phyloP scores from a whole-genome alignment of 164 flowering plant species.

The Tinospora cordifolia region DNA sequence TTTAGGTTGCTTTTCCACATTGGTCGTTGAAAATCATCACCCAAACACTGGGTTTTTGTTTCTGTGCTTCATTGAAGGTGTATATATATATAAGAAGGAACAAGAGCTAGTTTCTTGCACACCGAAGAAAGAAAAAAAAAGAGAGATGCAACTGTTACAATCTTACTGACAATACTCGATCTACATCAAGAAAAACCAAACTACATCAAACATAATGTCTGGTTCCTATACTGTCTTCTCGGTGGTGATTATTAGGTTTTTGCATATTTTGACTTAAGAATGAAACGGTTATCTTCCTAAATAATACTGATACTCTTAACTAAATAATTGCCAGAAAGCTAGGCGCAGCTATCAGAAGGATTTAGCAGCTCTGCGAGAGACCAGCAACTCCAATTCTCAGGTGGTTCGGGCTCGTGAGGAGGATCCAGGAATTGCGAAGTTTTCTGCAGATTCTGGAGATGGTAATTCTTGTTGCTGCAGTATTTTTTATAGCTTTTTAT shows the following conservation, averaged over 20 bases:
- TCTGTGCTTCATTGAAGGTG: not conserved
- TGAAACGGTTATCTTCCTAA: not conserved
- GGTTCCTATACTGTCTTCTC: not conserved
- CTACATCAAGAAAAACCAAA: no score
- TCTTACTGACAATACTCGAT: no score
- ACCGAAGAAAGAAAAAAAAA: no score
- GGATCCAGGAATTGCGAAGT: slow-evolving; percentile 26
- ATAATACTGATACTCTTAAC: not conserved
- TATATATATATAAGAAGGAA: no score
- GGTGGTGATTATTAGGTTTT: not conserved
- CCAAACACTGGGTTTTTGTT: not conserved
- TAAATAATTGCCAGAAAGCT: slow-evolving; percentile 60
- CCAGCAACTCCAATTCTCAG: slow-evolving; percentile 41
- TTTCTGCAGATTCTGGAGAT: slow-evolving; percentile 19
- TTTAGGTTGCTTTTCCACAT: not conserved
- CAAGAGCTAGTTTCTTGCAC: no score
- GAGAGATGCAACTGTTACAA: no score
- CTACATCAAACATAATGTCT: no score
- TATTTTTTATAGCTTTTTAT: not conserved
- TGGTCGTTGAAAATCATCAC: not conserved
- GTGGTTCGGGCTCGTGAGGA: slow-evolving; percentile 33
- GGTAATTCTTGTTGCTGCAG: slow-evolving; percentile 15
- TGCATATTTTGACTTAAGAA: not conserved
- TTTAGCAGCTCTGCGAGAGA: slow-evolving; percentile 46
- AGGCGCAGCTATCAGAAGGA: slow-evolving; percentile 90